phyloP scores from a whole-genome alignment of 2,329 filamentous ascomycete genomes.

The Saccharata proteae region DNA sequence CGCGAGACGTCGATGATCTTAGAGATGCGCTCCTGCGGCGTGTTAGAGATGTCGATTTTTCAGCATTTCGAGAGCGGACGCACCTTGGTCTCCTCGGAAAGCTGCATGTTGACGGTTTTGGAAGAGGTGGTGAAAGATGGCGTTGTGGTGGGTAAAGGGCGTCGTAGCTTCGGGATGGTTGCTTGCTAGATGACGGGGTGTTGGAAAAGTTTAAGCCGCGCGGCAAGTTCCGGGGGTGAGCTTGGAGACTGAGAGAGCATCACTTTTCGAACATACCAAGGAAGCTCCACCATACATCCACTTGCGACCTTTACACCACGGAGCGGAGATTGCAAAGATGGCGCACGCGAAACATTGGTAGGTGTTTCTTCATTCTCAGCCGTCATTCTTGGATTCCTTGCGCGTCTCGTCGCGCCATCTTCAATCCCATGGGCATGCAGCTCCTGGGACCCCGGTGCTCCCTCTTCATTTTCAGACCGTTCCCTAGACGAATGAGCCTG shows the following conservation, averaged over 20 bases:
- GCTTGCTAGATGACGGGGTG: background rate
- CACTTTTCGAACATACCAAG: background rate
- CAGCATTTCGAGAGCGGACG: constrained; percentile 10
- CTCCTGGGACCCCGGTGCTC: too few relatives aligned
- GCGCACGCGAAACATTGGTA: constrained; percentile 7
- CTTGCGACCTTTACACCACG: background rate
- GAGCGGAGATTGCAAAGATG: too few relatives aligned
- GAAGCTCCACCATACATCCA: too few relatives aligned
- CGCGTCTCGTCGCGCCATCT: background rate
- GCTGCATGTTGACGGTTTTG: constrained; percentile 18
- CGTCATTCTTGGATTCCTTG: background rate
- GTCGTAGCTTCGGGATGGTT: background rate
- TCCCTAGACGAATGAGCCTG: too few relatives aligned
- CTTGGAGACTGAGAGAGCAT: background rate
- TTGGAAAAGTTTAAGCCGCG: background rate
- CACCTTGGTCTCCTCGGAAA: constrained; percentile 98
- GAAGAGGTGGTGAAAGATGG: too few relatives aligned
- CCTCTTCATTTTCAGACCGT: too few relatives aligned
- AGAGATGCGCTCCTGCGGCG: constrained; percentile 81
- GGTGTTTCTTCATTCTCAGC: background rate
- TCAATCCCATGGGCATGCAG: too few relatives aligned
- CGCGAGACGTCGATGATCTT: constrained; percentile 92
- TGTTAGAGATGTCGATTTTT: background rate
- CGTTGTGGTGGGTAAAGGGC: background rate
- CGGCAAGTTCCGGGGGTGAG: background rate